Conservation (phyloP, 345 rosid genomes). For the Anastatica hierochuntica region DNA sequence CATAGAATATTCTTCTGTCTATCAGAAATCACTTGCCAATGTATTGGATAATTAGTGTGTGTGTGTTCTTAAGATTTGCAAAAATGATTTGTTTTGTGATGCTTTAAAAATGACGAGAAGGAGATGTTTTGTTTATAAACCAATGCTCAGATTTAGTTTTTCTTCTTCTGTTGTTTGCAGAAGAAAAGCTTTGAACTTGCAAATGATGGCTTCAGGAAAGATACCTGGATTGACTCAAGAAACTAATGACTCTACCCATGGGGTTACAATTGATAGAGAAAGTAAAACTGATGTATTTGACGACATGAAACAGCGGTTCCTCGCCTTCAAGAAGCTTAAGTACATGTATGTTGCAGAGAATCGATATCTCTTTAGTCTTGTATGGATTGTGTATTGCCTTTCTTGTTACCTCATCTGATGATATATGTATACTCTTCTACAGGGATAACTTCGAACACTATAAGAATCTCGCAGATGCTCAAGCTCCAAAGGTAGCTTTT, state of each 20-base stretch:
- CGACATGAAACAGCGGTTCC: constrained; percentile 59
- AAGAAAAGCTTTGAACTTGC: constrained; percentile 12
- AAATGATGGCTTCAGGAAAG: constrained; percentile 21
- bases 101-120: too few species aligned
- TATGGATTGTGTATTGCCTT: too few species aligned
- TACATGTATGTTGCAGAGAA: constrained; percentile 44
- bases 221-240: too few species aligned
- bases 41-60: background rate
- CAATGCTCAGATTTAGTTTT: background rate
- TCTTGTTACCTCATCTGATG: too few species aligned
- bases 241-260: constrained; percentile 15
- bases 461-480: constrained; percentile 55
- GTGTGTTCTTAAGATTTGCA: too few species aligned
- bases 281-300: constrained; percentile 38
- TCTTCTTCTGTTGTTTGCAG: constrained; percentile 10
- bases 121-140: background rate
- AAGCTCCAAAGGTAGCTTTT: constrained; percentile 72
- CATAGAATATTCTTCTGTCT: too few species aligned
- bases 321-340: constrained; percentile 54
- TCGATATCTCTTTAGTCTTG: too few species aligned
- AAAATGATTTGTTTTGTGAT: background rate
- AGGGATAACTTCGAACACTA: constrained; percentile 68
- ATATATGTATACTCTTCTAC: constrained; percentile 16
- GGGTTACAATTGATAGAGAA: constrained; percentile 11
- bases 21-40: background rate